Evolutionary conservation across 768 basidiomycete genomes (phyloP).

Genomic region (Boletus insuetus): DNA sequence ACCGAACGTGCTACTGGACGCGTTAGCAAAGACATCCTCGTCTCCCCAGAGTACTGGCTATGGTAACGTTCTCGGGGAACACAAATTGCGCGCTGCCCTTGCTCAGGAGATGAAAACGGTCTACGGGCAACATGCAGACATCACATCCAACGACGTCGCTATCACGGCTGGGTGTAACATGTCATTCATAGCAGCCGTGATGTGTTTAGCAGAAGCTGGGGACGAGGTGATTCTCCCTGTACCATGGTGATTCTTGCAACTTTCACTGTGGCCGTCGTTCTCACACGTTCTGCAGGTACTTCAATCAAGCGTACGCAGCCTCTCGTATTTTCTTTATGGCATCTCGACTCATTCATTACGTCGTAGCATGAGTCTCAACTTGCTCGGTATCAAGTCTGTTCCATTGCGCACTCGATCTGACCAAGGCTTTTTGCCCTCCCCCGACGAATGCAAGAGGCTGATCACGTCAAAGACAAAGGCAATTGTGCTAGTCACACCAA

Average conservation of each 20-base stretch:
- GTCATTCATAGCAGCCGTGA: conserved; percentile 61
- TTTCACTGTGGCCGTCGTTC: neutral
- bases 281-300: conserved; percentile 46
- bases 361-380: conserved; percentile 62
- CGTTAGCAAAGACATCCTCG: conserved; percentile 44
- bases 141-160: conserved; percentile 56
- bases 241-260: conserved; percentile 49
- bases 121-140: conserved; percentile 51
- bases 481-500: conserved; percentile 74
- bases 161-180: conserved; percentile 73
- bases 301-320: conserved; percentile 53
- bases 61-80: conserved; percentile 57
- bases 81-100: conserved; percentile 46
- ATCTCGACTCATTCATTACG: neutral
- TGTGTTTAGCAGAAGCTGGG: conserved; percentile 64
- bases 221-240: conserved; percentile 72
- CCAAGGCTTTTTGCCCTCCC: conserved; percentile 60
- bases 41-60: conserved; percentile 53
- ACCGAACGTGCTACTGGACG: conserved; percentile 46
- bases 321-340: neutral
- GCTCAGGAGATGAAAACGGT: conserved; percentile 57
- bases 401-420: conserved; percentile 49
- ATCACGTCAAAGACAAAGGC: conserved; percentile 62
- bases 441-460: conserved; percentile 44
- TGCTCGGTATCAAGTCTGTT: conserved; percentile 60